Evolutionary conservation across 73 alveolate species (phyloP).

Genomic region (Paramecium caudatum): DNA sequence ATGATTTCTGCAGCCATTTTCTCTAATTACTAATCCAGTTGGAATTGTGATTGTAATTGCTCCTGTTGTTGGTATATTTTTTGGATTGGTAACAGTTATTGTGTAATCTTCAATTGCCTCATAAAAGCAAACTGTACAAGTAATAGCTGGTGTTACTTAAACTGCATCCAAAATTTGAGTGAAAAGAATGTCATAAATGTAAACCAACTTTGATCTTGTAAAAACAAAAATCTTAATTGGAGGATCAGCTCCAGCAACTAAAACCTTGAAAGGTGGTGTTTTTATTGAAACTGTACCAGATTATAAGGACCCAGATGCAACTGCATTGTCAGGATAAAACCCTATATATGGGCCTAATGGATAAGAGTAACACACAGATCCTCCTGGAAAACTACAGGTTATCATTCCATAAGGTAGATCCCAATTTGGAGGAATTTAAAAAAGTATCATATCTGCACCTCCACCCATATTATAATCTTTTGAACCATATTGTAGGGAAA

Average conservation of each 20-base stretch:
- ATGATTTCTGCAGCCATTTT: conserved; percentile 66
- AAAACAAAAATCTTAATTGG: conserved; percentile 42
- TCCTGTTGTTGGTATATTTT: conserved; percentile 8
- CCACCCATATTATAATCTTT: conserved; percentile 51
- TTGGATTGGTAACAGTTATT: conserved; percentile 40
- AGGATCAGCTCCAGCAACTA: conserved; percentile 49
- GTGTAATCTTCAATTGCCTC: conserved; percentile 37
- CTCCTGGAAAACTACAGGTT: conserved; percentile 21
- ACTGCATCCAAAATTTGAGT: conserved; percentile 4
- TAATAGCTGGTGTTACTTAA: conserved; percentile 20
- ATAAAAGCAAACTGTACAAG: conserved; percentile 5
- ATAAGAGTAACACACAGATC: conserved; percentile 4
- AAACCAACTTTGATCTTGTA: conserved; percentile 66
- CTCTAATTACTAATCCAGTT: conserved; percentile 8
- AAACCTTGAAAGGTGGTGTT: conserved; percentile 65
- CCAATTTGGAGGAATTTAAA: conserved; percentile 55
- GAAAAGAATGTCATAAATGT: conserved; percentile 45
- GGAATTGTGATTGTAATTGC: conserved; percentile 29
- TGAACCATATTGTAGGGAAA: not conserved
- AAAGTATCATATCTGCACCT: conserved; percentile 53
- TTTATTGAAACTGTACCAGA: conserved; percentile 35
- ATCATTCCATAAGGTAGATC: conserved; percentile 5
- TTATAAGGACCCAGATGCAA: not conserved
- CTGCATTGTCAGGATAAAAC: not conserved
- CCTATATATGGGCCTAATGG: conserved; percentile 51